Base-by-base conservation (phyloP, 805 yeast species). In the Candida odintsovae region DNA sequence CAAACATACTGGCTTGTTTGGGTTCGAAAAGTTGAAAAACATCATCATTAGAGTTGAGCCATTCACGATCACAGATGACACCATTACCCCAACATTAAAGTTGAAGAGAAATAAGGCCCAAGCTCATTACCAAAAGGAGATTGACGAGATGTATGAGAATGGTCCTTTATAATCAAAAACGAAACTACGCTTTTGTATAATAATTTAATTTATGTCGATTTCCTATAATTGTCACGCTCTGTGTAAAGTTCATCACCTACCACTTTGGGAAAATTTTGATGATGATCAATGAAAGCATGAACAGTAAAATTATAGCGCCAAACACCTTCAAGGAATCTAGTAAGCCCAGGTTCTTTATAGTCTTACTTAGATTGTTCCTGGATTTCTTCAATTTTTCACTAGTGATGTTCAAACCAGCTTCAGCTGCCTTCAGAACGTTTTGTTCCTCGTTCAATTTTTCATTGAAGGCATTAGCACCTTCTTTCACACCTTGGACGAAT, bases 21-120 rank as follows among this genome's bases (percentile, higher is more conserved):
- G 81, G 2, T 78, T 75, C 55, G 86, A 80, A 57, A 69, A 70
- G 51, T 46, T 80, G 41, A 75, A 72, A 56, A 80, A 80, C 51
- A 49, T 77, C 39, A 48, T 59, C 25, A 50, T 78, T 31, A 72
- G 59, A 25, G 44, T 76, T 45, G 83, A 80, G 50, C 84, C 86
- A 13, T 71, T 80, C 58, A 71, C 68, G 19, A 62, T 77, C 31
- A 78, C 70, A 41, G 74, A 75, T 45, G 78, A 76, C 42, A 73
- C 77, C 1, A 61, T 80, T 42, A 81, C 86, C 2, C 86, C 85
- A 40, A 81, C 86, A 6, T 52, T 75, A 56, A 76, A 76, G 57
- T 58, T 76, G 50, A 75, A 72, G 61, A 69, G 68, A 72, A 54
- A 80, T 64, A 47, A 84, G 82, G 33, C 85, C 74, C 67, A 73